Evolutionary conservation across 2,329 filamentous ascomycete genomes (phyloP).

Genomic region (Pseudogymnoascus pannorum): DNA sequence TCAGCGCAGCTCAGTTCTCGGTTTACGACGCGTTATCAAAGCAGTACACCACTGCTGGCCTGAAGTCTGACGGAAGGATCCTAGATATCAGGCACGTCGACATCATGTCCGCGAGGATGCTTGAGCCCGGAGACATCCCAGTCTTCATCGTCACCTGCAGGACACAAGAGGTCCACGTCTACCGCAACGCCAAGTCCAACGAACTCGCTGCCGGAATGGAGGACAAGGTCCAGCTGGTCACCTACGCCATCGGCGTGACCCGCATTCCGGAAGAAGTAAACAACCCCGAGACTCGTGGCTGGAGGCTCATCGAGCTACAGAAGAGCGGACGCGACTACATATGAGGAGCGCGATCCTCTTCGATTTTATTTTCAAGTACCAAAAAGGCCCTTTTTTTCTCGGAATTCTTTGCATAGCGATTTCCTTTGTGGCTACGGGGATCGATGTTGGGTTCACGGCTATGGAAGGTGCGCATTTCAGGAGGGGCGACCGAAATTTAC

Average conservation of each 20-base stretch:
- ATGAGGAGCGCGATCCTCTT: constrained; percentile 33
- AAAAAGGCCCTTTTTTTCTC: not conserved
- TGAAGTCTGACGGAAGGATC: constrained; percentile 92
- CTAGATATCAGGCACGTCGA: constrained; percentile 94
- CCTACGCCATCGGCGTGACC: constrained; percentile 95
- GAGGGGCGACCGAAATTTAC: not conserved
- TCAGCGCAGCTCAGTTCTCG: constrained; percentile 90
- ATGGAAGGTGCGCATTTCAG: constrained; percentile 4
- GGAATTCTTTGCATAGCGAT: constrained; percentile 7
- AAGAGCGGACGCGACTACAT: constrained; percentile 93
- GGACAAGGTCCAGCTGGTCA: constrained; percentile 96
- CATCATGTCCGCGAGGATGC: constrained; percentile 69
- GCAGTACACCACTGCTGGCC: constrained; percentile 87
- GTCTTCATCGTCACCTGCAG: constrained; percentile 96
- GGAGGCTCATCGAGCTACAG: constrained; percentile 96
- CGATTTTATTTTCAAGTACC: constrained; percentile 1
- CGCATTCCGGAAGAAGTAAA: constrained; percentile 89
- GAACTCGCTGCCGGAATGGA: constrained; percentile 95
- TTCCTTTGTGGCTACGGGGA: not conserved
- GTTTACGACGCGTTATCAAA: constrained; percentile 96
- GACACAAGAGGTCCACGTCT: constrained; percentile 96
- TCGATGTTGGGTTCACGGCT: not conserved
- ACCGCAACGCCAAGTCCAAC: constrained; percentile 82
- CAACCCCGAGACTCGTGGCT: constrained; percentile 93
- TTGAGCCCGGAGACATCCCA: constrained; percentile 80